These are phyloP conservation scores for Leccinum rimulosum DNA, from an alignment of 768 basidiomycete species.

Conservation along the genomic window DNA sequence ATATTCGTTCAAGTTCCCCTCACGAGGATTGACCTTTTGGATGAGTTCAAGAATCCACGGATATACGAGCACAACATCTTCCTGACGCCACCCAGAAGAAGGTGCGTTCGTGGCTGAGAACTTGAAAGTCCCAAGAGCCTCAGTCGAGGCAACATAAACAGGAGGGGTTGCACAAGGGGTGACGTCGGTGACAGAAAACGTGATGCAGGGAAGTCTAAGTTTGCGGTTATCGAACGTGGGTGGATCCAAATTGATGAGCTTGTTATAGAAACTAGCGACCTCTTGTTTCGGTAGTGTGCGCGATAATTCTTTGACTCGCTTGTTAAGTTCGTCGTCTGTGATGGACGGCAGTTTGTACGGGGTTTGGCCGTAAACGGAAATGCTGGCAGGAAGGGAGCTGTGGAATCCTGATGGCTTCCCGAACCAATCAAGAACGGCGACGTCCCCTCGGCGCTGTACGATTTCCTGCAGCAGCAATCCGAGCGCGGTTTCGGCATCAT, in stretches of 20 bases:
- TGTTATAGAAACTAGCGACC: background rate
- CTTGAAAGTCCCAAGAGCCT: conserved; percentile 1
- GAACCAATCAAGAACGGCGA: conserved; percentile 19
- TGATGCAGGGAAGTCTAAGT: conserved; percentile 14
- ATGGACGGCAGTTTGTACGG: conserved; percentile 1
- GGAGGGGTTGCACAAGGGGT: background rate
- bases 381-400: conserved; percentile 12
- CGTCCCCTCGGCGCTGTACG: conserved; percentile 11
- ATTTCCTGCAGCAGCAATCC: conserved; percentile 13
- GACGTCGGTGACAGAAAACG: background rate
- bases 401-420: conserved; percentile 17
- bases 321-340: background rate
- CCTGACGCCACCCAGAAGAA: background rate
- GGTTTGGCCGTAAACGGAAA: conserved; percentile 13
- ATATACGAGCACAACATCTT: conserved; percentile 4
- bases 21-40: background rate
- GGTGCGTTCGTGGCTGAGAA: background rate
- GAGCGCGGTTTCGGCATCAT: conserved; percentile 6
- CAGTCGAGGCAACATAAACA: background rate
- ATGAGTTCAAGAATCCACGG: conserved; percentile 11
- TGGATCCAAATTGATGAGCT: background rate
- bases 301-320: background rate
- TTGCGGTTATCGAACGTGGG: conserved; percentile 4
- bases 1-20: background rate
- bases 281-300: background rate